These are phyloP conservation scores for Inosperma sp. DNA, from an alignment of 768 basidiomycete species.

Conservation along the genomic window DNA sequence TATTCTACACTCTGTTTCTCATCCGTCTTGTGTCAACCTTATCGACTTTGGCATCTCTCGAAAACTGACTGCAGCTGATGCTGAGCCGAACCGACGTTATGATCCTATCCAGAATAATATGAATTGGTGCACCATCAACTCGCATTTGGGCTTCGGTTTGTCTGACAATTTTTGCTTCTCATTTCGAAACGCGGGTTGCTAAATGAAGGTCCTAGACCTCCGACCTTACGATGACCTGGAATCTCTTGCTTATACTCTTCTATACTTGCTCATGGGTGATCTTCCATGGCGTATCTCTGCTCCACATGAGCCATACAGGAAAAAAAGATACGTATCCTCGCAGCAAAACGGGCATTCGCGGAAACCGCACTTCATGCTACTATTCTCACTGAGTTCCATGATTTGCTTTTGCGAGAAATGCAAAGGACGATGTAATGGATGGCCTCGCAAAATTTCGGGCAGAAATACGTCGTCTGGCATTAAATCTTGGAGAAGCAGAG, in stretches of 20 bases:
- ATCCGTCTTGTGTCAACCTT: slow-evolving; percentile 23
- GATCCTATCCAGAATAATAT: not conserved
- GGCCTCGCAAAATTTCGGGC: not conserved
- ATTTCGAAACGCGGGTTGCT: not conserved
- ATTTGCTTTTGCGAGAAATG: not conserved
- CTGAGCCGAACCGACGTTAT: slow-evolving; percentile 4
- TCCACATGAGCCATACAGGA: not conserved
- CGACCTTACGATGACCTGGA: not conserved
- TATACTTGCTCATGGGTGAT: not conserved
- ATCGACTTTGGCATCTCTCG: slow-evolving; percentile 31
- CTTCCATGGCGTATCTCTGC: not conserved
- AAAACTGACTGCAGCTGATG: not conserved
- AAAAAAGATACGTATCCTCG: not conserved
- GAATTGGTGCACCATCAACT: not conserved
- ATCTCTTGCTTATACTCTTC: not conserved
- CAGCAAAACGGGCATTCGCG: not conserved
- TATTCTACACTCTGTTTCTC: slow-evolving; percentile 17
- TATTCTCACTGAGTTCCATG: not conserved
- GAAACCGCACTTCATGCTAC: not conserved
- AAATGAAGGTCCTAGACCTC: not conserved
- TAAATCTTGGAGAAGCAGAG: not conserved
- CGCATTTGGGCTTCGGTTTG: not conserved
- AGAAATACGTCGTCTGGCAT: not conserved
- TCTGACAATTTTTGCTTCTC: not conserved
- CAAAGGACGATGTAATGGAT: not conserved